These are phyloP conservation scores for Epicoccum nigrum DNA, from an alignment of 2,329 filamentous ascomycete genomes.

Conservation along the genomic window DNA sequence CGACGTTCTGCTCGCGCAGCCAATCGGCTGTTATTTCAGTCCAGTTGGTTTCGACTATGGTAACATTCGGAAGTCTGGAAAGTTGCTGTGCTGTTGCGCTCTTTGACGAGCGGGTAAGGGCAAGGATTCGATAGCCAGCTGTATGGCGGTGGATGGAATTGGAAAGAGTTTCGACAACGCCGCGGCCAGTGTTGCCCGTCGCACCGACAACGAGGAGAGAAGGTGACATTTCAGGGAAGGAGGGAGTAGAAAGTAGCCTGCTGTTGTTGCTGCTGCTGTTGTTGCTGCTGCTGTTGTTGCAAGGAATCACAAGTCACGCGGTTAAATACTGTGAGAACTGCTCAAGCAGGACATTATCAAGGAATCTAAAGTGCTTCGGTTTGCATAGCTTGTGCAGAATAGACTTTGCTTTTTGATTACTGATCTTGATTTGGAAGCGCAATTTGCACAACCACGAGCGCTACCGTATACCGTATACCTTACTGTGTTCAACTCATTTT, in stretches of 20 bases:
- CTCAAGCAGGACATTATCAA: too few species aligned
- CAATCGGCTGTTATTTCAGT: constrained; percentile 20
- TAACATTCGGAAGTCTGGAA: constrained; percentile 19
- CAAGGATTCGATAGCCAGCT: constrained; percentile 19
- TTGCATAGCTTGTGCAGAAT: too few species aligned
- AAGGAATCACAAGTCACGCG: background rate
- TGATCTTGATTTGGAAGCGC: too few species aligned
- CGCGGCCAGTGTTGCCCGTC: constrained; percentile 26
- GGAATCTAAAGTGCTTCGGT: too few species aligned
- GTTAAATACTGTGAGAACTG: background rate
- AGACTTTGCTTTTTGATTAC: too few species aligned
- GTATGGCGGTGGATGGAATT: constrained; percentile 11
- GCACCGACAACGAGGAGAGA: constrained; percentile 22
- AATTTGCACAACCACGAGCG: too few species aligned
- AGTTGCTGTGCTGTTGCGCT: constrained; percentile 15
- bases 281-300: too few species aligned
- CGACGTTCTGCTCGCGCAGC: constrained; percentile 17
- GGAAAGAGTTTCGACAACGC: constrained; percentile 19
- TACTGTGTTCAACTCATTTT: too few species aligned
- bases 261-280: too few species aligned
- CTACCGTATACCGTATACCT: too few species aligned
- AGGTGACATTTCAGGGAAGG: constrained; percentile 7
- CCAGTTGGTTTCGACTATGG: constrained; percentile 21
- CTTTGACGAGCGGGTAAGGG: constrained; percentile 19
- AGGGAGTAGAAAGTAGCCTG: too few species aligned